Evolutionary conservation across 208 protist species (phyloP).

Genomic region (Paratrypanosoma confusum): DNA sequence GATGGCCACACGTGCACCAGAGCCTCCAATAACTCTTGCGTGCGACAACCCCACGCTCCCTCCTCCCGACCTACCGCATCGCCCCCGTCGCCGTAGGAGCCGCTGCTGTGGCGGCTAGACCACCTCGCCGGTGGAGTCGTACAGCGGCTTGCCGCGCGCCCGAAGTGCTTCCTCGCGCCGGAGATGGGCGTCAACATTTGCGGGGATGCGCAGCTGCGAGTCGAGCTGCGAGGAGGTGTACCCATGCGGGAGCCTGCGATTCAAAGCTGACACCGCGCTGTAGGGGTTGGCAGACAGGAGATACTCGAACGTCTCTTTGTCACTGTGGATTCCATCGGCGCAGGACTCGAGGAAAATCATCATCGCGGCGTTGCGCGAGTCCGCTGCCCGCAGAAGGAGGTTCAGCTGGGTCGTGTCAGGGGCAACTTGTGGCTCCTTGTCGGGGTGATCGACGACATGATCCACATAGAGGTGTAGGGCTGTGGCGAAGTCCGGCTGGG

Average conservation of each 20-base stretch:
- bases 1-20: too few relatives aligned
- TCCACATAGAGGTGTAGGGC: conserved; percentile 47
- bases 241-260: conserved; percentile 58
- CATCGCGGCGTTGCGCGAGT: conserved; percentile 72
- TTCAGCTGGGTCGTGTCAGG: conserved; percentile 46
- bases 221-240: conserved; percentile 64
- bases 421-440: conserved; percentile 27
- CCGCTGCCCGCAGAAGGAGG: conserved; percentile 49
- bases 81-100: too few relatives aligned
- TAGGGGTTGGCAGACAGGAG: conserved; percentile 33
- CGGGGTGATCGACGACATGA: conserved; percentile 48
- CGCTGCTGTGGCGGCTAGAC: too few relatives aligned
- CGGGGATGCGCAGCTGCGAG: conserved; percentile 59
- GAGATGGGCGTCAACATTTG: conserved; percentile 66
- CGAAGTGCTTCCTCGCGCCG: conserved; percentile 70
- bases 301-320: conserved; percentile 51
- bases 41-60: too few relatives aligned
- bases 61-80: too few relatives aligned
- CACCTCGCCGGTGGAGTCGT: conserved; percentile 67
- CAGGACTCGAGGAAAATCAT: conserved; percentile 82
- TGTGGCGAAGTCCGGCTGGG: conserved; percentile 54
- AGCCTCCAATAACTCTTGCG: too few relatives aligned
- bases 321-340: conserved; percentile 44
- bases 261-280: conserved; percentile 38
- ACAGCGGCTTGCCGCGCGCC: conserved; percentile 49